A percentile compares a stretch with the other conserved stretches of the same genome.
These are phyloP conservation scores for Ogataea ramenticola DNA, from an alignment of 805 yeast genomes.

Conservation along the genomic window DNA sequence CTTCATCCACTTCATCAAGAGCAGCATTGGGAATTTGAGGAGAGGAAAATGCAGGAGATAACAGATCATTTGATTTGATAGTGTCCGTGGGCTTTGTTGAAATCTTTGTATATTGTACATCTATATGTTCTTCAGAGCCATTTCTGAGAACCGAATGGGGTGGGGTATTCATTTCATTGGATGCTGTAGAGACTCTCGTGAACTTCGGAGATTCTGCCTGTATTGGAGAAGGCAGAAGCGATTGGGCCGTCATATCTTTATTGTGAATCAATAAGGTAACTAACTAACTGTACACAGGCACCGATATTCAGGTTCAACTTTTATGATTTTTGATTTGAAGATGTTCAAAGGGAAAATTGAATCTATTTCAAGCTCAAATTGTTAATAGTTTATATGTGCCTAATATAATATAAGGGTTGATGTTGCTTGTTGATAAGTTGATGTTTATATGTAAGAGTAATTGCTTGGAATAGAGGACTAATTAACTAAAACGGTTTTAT, in stretches of 20 bases:
- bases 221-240: conserved; percentile 2
- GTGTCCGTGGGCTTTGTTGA: background rate
- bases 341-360: background rate
- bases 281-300: too few species aligned
- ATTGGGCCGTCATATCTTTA: background rate
- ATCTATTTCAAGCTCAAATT: background rate
- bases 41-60: conserved; percentile 40
- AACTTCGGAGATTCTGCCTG: background rate
- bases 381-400: too few species aligned
- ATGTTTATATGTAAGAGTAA: too few species aligned
- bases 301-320: too few species aligned
- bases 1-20: background rate
- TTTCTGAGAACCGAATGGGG: conserved; percentile 2
- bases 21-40: conserved; percentile 29
- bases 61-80: conserved; percentile 4
- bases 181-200: background rate
- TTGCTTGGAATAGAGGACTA: too few species aligned
- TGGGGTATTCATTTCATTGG: conserved; percentile 1
- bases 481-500: too few species aligned
- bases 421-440: too few species aligned
- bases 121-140: background rate
- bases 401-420: too few species aligned
- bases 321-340: too few species aligned
- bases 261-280: too few species aligned
- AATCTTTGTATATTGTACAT: background rate